Evolutionary conservation across 1,284 basidiomycete genomes (phyloP).

Genomic region (Sanghuangporus sanghuang): DNA sequence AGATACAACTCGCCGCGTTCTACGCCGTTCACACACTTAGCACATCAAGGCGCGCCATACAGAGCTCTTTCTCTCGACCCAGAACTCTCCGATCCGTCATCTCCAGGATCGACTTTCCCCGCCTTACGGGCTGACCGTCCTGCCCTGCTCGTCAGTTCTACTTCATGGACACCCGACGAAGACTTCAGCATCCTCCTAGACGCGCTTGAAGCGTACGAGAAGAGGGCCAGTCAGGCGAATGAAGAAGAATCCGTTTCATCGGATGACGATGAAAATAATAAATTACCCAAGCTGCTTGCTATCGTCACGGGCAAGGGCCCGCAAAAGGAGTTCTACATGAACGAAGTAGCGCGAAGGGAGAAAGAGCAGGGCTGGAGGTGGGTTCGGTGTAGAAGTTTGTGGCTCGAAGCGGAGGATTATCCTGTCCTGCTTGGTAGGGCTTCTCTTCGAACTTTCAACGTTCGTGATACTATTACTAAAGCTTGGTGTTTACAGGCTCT

Average conservation of each 20-base stretch:
- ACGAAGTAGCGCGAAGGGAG: constrained; percentile 51
- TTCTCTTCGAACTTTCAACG: neutral
- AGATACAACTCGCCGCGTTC: constrained; percentile 45
- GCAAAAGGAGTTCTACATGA: constrained; percentile 71
- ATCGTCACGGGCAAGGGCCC: constrained; percentile 94
- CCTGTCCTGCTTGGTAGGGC: constrained; percentile 71
- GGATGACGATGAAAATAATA: constrained; percentile 16
- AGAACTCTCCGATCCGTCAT: constrained; percentile 16
- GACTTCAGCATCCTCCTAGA: constrained; percentile 84
- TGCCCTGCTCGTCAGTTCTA: constrained; percentile 86
- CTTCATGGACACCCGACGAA: constrained; percentile 97
- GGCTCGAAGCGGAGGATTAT: constrained; percentile 88
- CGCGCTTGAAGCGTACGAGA: constrained; percentile 69
- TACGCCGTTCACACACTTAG: constrained; percentile 52
- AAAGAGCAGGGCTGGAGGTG: constrained; percentile 59
- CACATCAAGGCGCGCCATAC: neutral
- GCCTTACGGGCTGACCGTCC: constrained; percentile 64
- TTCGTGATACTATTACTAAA: constrained; percentile 10
- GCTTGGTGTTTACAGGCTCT: constrained; percentile 49
- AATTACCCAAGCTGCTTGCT: constrained; percentile 73
- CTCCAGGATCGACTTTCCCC: constrained; percentile 25
- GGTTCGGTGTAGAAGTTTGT: constrained; percentile 81
- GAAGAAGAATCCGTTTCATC: constrained; percentile 20
- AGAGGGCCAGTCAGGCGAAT: constrained; percentile 40
- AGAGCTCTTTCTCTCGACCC: constrained; percentile 3